A percentile compares a stretch with the other conserved stretches of the same genome.
These are phyloP conservation scores for Trametes pubescens DNA, from an alignment of 1,284 basidiomycete species.

Conservation along the genomic window DNA sequence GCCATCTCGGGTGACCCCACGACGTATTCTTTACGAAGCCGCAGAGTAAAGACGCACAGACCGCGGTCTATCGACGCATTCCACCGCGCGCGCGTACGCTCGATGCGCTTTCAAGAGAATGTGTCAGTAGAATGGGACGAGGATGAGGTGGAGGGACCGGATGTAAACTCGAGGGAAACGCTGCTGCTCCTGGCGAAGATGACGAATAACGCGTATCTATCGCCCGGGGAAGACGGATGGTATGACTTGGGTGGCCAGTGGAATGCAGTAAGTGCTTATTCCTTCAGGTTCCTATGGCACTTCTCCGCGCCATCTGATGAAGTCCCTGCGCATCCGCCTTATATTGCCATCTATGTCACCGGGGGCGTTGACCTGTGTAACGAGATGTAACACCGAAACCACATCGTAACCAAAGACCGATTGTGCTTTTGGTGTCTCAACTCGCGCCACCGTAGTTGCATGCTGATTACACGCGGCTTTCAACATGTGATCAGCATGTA, in stretches of 20 bases:
- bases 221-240: conserved; percentile 72
- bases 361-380: no score
- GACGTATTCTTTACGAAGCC: conserved; percentile 50
- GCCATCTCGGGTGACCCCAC: conserved; percentile 4
- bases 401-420: no score
- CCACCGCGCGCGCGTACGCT: conserved; percentile 57
- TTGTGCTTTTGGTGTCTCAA: no score
- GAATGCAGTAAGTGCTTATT: conserved; percentile 59
- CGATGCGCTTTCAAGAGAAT: conserved; percentile 57
- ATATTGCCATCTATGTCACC: no score
- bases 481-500: no score
- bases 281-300: not conserved
- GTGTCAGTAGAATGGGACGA: conserved; percentile 65
- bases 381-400: no score
- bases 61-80: conserved; percentile 63
- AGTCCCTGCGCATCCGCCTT: no score
- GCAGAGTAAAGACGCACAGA: conserved; percentile 50
- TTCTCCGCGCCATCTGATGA: no score
- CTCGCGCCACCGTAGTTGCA: no score
- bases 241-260: conserved; percentile 76
- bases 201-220: conserved; percentile 90
- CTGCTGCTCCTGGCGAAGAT: conserved; percentile 91
- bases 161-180: conserved; percentile 81
- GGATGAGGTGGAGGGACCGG: conserved; percentile 67
- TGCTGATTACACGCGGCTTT: no score